A percentile compares a stretch with the other conserved stretches of the same genome.
Evolutionary conservation across 345 rosid genomes (phyloP).

Genomic region (Camelina sativa): DNA sequence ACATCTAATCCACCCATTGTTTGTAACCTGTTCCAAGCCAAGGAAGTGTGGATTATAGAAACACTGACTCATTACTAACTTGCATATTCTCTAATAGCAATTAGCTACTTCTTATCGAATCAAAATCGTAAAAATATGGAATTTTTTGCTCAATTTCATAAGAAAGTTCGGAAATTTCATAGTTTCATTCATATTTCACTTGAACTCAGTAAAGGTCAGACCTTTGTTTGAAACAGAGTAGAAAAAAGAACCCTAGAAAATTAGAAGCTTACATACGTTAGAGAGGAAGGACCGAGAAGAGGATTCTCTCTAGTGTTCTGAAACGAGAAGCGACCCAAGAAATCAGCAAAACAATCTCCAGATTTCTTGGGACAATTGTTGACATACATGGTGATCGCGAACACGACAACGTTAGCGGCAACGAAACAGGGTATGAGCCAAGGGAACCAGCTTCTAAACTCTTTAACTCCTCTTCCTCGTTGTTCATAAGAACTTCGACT

Average conservation of each 20-base stretch:
- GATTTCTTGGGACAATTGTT: slow-evolving; percentile 86
- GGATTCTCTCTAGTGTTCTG: slow-evolving; percentile 91
- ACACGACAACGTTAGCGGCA: slow-evolving; percentile 65
- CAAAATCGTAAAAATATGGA: no score
- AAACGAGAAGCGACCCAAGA: slow-evolving; percentile 87
- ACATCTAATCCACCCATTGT: slow-evolving; percentile 83
- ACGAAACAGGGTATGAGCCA: slow-evolving; percentile 87
- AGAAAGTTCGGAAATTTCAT: no score
- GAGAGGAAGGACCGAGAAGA: slow-evolving; percentile 90
- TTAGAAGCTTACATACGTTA: slow-evolving; percentile 69
- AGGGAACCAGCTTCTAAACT: slow-evolving; percentile 69
- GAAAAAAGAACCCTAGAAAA: background rate
- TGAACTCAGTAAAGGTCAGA: slow-evolving; percentile 6
- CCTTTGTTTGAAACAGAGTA: background rate
- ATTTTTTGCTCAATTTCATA: background rate
- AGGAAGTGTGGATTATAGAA: background rate
- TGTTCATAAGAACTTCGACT: slow-evolving; percentile 29
- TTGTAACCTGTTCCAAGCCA: slow-evolving; percentile 54
- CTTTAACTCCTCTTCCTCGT: slow-evolving; percentile 53
- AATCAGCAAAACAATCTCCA: slow-evolving; percentile 64
- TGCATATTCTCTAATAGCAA: background rate
- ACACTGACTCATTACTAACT: background rate
- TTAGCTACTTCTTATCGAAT: background rate
- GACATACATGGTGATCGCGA: slow-evolving; percentile 84
- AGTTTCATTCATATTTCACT: background rate